phyloP scores from a whole-genome alignment of 805 yeast species.

The Lipomyces japonicus region DNA sequence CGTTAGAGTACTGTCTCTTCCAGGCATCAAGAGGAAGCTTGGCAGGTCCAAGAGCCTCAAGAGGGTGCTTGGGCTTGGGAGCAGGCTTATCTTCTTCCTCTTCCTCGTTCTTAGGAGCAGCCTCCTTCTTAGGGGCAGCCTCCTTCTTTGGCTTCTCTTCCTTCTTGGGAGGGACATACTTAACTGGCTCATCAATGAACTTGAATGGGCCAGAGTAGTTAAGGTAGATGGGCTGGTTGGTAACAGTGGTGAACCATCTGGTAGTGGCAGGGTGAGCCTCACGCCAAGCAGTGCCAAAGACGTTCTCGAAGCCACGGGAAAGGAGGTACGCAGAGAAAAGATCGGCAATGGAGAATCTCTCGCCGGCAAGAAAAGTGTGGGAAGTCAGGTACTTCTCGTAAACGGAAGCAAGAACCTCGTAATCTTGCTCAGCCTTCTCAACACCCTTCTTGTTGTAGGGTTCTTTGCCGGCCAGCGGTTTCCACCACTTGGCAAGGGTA shows the following conservation, averaged over 20 bases:
- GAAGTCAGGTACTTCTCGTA: constrained; percentile 54
- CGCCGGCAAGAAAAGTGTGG: constrained; percentile 69
- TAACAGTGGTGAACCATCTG: constrained; percentile 68
- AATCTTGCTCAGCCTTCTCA: constrained; percentile 45
- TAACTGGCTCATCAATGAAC: constrained; percentile 63
- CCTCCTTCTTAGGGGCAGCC: constrained; percentile 32
- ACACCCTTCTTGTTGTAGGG: constrained; percentile 76
- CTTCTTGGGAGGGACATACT: constrained; percentile 69
- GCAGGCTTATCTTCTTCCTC: constrained; percentile 38
- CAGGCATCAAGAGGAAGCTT: constrained; percentile 77
- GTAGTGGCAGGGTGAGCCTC: constrained; percentile 55
- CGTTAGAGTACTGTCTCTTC: constrained; percentile 95
- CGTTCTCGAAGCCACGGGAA: constrained; percentile 52
- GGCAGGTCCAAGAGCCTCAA: constrained; percentile 74
- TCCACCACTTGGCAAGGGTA: constrained; percentile 49
- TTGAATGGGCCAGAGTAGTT: constrained; percentile 50
- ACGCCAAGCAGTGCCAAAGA: constrained; percentile 67
- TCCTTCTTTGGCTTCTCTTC: constrained; percentile 54
- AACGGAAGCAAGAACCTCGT: constrained; percentile 9
- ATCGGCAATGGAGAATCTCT: constrained; percentile 64
- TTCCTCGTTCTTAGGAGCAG: constrained; percentile 34
- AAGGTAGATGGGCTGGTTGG: constrained; percentile 46
- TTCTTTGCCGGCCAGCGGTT: constrained; percentile 56
- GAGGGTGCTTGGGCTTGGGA: constrained; percentile 81
- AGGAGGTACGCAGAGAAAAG: constrained; percentile 49